These are phyloP conservation scores for Aureobasidium sp. DNA, from an alignment of 2,329 filamentous ascomycete genomes.

Conservation along the genomic window DNA sequence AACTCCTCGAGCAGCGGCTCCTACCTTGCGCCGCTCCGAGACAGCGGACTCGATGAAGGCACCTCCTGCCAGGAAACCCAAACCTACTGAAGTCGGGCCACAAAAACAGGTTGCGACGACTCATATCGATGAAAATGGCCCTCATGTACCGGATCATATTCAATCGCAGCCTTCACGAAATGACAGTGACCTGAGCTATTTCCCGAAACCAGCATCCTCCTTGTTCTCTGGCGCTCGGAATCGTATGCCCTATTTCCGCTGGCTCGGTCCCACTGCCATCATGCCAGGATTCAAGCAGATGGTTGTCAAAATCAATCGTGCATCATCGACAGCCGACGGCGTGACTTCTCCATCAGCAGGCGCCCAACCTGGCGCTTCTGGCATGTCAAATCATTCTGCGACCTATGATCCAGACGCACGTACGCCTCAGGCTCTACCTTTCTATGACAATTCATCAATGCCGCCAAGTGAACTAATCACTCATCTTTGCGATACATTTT, in stretches of 20 bases:
- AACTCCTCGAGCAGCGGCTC: not conserved
- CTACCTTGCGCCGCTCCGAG: not conserved
- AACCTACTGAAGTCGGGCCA: not conserved
- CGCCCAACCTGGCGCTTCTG: constrained; percentile 15
- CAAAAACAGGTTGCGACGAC: not conserved
- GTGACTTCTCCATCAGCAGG: constrained; percentile 17
- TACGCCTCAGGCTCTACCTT: constrained; percentile 46
- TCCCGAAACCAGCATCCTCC: constrained; percentile 12
- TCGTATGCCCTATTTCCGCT: constrained; percentile 80
- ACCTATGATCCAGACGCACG: constrained; percentile 28
- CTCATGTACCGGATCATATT: no score
- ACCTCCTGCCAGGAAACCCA: not conserved
- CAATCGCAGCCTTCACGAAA: not conserved
- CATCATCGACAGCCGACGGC: constrained; percentile 33
- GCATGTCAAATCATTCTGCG: constrained; percentile 20
- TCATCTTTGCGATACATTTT: constrained; percentile 73
- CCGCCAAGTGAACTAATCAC: constrained; percentile 70
- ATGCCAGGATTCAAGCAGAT: constrained; percentile 90
- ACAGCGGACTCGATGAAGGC: not conserved
- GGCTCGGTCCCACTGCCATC: constrained; percentile 86
- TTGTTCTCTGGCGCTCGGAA: constrained; percentile 39
- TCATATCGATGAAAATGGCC: not conserved
- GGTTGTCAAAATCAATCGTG: constrained; percentile 67
- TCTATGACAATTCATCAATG: constrained; percentile 68
- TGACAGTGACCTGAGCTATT: not conserved